Evolutionary conservation across 2,329 filamentous ascomycete species (phyloP).

Genomic region (Zymoseptoria brevis): DNA sequence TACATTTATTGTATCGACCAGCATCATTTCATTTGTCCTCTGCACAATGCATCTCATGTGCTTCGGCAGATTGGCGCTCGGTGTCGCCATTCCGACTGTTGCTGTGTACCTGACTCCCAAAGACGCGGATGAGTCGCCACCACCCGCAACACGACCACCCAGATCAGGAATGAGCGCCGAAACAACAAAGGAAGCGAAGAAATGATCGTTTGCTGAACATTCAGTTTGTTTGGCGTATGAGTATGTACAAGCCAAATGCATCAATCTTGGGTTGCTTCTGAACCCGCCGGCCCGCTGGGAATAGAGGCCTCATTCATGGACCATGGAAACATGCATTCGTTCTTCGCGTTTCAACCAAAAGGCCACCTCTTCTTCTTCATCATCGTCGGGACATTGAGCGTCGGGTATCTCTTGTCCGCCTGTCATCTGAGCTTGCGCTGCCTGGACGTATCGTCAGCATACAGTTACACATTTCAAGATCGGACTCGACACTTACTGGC

Average conservation of each 20-base stretch:
- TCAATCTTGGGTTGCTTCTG: neutral
- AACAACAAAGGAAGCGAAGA: neutral
- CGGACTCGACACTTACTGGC: constrained; percentile 35
- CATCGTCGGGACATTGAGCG: constrained; percentile 12
- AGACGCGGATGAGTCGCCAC: neutral
- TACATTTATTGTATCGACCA: neutral
- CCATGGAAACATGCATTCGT: neutral
- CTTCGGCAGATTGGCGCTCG: constrained; percentile 10
- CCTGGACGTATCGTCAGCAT: constrained; percentile 14
- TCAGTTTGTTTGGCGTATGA: neutral
- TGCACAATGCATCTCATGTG: constrained; percentile 13
- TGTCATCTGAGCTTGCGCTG: constrained; percentile 20
- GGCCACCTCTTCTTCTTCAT: constrained; percentile 2
- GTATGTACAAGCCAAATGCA: constrained; percentile 4
- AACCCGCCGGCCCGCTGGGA: neutral
- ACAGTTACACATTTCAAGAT: neutral
- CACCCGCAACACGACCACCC: neutral
- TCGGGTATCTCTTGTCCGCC: constrained; percentile 13
- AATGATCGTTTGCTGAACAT: neutral
- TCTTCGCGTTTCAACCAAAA: constrained; percentile 1
- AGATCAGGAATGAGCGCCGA: neutral
- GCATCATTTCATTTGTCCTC: neutral
- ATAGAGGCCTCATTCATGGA: neutral
- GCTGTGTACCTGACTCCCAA: constrained; percentile 14
- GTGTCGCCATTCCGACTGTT: constrained; percentile 9